These are phyloP conservation scores for Aureobasidium sp. DNA, from an alignment of 2,329 filamentous ascomycete genomes.

Conservation along the genomic window DNA sequence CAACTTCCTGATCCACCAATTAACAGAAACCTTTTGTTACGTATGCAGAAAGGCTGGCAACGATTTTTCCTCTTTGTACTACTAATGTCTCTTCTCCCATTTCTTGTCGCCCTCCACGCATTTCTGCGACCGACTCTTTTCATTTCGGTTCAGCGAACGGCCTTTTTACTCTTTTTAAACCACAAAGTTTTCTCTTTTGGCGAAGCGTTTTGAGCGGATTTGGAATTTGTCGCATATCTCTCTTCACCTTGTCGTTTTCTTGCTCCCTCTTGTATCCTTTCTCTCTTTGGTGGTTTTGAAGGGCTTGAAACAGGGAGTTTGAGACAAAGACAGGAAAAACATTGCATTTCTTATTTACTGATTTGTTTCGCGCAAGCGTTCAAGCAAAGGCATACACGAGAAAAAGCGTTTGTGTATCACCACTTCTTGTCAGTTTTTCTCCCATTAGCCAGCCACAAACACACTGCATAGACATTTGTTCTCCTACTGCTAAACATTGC, in stretches of 20 bases:
- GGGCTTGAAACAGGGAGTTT: background rate
- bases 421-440: background rate
- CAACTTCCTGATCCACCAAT: background rate
- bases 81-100: constrained; percentile 9
- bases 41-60: constrained; percentile 1
- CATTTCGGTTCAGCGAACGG: constrained; percentile 11
- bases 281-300: background rate
- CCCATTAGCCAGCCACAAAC: background rate
- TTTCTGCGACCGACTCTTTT: constrained; percentile 1
- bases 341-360: background rate
- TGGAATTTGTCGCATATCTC: background rate
- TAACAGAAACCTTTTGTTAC: background rate
- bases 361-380: background rate
- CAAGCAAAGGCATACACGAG: background rate
- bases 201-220: constrained; percentile 9
- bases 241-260: background rate
- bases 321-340: background rate
- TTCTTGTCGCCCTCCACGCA: background rate
- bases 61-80: constrained; percentile 11
- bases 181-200: background rate
- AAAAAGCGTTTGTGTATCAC: background rate
- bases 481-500: background rate
- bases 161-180: background rate
- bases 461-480: constrained; percentile 11
- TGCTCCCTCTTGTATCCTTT: background rate